Percentiles rank a stretch among this genome's conserved stretches.
These are phyloP conservation scores for Didymella keratinophila DNA, from an alignment of 2,329 filamentous ascomycete genomes.

Conservation along the genomic window DNA sequence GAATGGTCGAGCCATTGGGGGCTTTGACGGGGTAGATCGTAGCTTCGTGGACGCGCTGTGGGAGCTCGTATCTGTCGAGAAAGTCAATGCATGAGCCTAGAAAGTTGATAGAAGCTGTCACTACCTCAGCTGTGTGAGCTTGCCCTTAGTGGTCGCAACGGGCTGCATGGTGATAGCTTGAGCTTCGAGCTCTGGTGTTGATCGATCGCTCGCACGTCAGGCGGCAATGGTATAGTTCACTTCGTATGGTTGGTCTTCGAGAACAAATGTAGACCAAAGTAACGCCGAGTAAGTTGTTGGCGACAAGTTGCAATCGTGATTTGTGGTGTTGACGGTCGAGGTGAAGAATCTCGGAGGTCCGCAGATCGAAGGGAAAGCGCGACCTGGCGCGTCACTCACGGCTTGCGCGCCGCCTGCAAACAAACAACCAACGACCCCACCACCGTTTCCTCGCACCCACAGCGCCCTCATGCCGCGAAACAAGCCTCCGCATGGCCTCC, in stretches of 20 bases:
- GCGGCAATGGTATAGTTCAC: background rate
- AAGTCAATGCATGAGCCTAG: background rate
- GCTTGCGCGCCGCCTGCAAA: slow-evolving; percentile 28
- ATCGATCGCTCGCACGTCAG: background rate
- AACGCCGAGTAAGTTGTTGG: background rate
- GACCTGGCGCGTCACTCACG: slow-evolving; percentile 33
- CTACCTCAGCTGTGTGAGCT: slow-evolving; percentile 45
- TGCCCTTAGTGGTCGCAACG: slow-evolving; percentile 63
- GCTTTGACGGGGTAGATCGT: slow-evolving; percentile 65
- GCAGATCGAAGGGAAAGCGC: slow-evolving; percentile 27
- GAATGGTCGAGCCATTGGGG: slow-evolving; percentile 68
- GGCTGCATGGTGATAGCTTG: slow-evolving; percentile 67
- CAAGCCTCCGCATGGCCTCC: slow-evolving; percentile 73
- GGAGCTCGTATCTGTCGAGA: slow-evolving; percentile 63
- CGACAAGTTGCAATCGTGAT: background rate
- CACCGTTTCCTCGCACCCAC: slow-evolving; percentile 1
- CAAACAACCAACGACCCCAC: slow-evolving; percentile 23
- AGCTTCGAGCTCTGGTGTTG: slow-evolving; percentile 1
- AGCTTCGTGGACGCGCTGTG: slow-evolving; percentile 64
- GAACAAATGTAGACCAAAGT: too few species aligned
- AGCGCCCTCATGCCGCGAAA: slow-evolving; percentile 43
- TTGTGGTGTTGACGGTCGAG: background rate
- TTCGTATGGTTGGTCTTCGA: background rate
- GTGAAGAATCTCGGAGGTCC: slow-evolving; percentile 27
- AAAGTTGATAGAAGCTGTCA: background rate